Evolutionary conservation across 2,329 filamentous ascomycete genomes (phyloP), one percentile per base, ranked within the genome.

Genomic region (Beauveria pseudobassiana): DNA sequence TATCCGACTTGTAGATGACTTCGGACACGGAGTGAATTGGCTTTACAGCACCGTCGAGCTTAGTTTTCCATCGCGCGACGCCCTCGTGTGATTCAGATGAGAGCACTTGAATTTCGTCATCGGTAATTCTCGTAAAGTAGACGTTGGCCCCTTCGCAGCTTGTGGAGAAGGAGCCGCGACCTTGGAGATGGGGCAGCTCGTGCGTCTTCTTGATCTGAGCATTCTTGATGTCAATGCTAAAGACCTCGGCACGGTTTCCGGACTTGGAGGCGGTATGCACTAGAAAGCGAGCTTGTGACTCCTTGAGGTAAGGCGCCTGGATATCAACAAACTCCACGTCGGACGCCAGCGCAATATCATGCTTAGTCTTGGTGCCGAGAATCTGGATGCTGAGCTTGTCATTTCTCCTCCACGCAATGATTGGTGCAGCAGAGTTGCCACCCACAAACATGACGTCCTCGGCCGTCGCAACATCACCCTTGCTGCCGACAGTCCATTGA

Each of bases 71-170:
- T 59, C 86, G 84, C 16, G 86, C 89, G 38, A 97, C 79, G 45
- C 92, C 76, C n/a, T 82, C 86, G 66, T 93, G 85, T 1, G 91
- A 95, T 30, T 80, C 80, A 0, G 92, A 96, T 1, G 90, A 91
- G 6, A 90, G 81, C 28, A 96, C 79, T 34, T 83, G 79, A 2
- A 91, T 80, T 69, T 96, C 90, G 9, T 88, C 85, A 40, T 86
- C 79, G 0, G 90, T 92, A 64, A 95, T 80, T 63, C 93, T 86
- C 2, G 90, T 93, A 72, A 98, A 96, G 77, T 91, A 97, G 8
- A 96, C 88, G 68, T 95, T 93, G 22, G 89, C 86, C 63, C 87
- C 89, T 46, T 85, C 83, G 2, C 87, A 90, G 74, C 88, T 95
- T 0, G 86, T 88, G 0, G 92, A 89, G 71, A 97, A 91, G 1